Base-by-base conservation (phyloP, 228 moss, liverwort and hornwort species). In the Sphagnum magellanicum region DNA sequence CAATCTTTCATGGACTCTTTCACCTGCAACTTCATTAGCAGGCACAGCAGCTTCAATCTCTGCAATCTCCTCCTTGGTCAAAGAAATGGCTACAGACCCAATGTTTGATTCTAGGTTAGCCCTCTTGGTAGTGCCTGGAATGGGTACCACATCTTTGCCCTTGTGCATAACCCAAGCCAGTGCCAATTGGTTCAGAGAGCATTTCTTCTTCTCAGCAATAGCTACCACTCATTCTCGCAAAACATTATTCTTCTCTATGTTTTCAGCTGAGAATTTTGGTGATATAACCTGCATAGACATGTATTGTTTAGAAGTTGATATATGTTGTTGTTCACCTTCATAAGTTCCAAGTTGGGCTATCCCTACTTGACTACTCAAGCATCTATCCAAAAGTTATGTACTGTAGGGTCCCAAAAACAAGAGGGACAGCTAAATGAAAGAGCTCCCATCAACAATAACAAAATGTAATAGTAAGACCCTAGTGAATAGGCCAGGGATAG, bases 31-130 rank as follows among this genome's bases (percentile, higher is more conserved):
- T 9, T 76, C 62, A 14, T 73, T 50, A 7, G 53, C 14, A 4
- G 79, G 79, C 50, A 82, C 75, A 4, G 78, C 82, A 10, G 70
- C 82, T 66, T 82, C 82, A 63, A 82, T 74, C 50, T 79, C 82
- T 9, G 57, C 75, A 9, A 76, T 49, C 5, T 78, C 79, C 49
- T 79, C 79, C 55, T 71, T 68, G 47, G 72, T 75, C 12, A 83
- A 61, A 4, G 51, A 6, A 12, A 83, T 6, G 1, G 50, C 70
- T 5, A 76, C 51, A 17, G 79, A 50, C 11, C 73, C 76, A 46
- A 76, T 64, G 16, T 83, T 83, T 16, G 78, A 75, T 47, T 79
- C 76, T 15, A 83, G 50, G 53, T 79, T 83, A 17, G 69, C 72
- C n/a, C 8, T 50, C 70, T 74, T 79, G 6, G 79, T 83, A 4